A percentile compares a stretch with the other conserved stretches of the same genome.
phyloP scores from a whole-genome alignment of 1,139 yeast genomes.

The Debaryomyces fabryi region DNA sequence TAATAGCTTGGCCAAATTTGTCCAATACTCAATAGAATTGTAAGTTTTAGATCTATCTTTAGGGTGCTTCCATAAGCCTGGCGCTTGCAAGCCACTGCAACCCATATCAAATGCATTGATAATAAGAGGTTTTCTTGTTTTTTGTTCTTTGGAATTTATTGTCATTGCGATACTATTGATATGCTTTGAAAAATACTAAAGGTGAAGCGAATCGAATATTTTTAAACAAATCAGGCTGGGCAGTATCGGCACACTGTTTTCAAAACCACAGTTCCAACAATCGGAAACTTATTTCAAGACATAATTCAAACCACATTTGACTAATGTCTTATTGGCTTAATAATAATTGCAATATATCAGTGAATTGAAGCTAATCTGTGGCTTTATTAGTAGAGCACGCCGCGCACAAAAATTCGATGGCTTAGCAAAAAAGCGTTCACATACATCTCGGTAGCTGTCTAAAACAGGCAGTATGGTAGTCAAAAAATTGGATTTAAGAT shows the following conservation, averaged over 20 bases:
- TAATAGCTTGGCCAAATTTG: conserved; percentile 42
- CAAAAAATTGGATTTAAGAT: background rate
- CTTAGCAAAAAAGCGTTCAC: background rate
- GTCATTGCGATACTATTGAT: background rate
- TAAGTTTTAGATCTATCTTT: conserved; percentile 37
- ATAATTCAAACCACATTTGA: background rate
- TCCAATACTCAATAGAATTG: conserved; percentile 49
- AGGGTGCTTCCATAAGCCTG: conserved; percentile 49
- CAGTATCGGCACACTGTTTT: background rate
- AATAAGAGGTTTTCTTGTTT: conserved; percentile 24
- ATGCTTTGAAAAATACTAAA: background rate
- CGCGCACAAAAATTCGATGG: background rate
- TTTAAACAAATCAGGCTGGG: background rate
- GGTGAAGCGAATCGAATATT: background rate
- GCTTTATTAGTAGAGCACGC: background rate
- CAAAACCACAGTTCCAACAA: background rate
- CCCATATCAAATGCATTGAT: conserved; percentile 46
- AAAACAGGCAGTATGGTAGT: background rate
- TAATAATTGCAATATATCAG: background rate
- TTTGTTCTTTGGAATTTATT: background rate
- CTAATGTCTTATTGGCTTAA: background rate
- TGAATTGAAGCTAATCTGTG: background rate
- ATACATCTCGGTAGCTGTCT: background rate
- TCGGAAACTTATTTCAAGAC: background rate
- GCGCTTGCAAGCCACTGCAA: conserved; percentile 40